These are phyloP conservation scores for Saccharum hybrid DNA, from an alignment of 202 grass and related monocot genomes.

Conservation along the genomic window DNA sequence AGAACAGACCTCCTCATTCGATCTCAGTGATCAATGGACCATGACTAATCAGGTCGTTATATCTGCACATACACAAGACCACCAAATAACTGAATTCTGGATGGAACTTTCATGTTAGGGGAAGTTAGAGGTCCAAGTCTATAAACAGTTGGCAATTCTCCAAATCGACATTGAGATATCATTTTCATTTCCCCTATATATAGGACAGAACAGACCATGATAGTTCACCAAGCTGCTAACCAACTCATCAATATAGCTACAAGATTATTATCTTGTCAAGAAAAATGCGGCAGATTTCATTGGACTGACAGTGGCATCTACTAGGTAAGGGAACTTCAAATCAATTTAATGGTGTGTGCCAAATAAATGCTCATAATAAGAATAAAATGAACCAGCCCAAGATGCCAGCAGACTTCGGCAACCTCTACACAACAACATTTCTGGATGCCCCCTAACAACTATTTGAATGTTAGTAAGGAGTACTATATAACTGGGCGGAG, in stretches of 20 bases:
- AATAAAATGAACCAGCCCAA: not conserved
- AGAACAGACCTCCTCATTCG: not conserved
- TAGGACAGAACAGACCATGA: not conserved
- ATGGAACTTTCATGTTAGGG: not conserved
- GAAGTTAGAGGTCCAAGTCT: not conserved
- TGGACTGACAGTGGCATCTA: not conserved
- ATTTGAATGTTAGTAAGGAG: not conserved
- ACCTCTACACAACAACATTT: not conserved
- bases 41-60: not conserved
- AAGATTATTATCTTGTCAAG: not conserved
- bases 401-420: not conserved
- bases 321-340: not conserved
- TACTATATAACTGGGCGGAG: not conserved
- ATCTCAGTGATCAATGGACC: not conserved
- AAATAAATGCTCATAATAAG: not conserved
- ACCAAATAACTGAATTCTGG: not conserved
- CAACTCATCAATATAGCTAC: not conserved
- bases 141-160: not conserved
- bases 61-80: not conserved
- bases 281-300: not conserved
- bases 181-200: not conserved
- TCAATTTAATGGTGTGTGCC: not conserved
- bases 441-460: too few species aligned
- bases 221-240: not conserved
- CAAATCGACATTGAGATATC: not conserved